Evolutionary conservation across 805 yeast genomes (phyloP).

Genomic region (Candida pseudofarinosa): DNA sequence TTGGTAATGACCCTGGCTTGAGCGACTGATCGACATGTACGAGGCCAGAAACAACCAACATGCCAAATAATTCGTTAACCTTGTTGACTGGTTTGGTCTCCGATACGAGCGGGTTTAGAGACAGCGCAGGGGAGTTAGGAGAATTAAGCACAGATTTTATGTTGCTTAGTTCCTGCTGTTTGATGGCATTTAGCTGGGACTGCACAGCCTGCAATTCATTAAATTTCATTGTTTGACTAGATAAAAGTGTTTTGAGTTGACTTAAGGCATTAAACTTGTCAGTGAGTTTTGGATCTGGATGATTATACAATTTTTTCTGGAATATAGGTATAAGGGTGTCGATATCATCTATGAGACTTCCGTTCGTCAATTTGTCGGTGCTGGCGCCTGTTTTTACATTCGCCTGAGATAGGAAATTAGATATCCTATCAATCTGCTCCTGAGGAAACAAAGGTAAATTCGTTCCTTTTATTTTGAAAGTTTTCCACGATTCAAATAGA

Average conservation of each 20-base stretch:
- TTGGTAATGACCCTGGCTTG: conserved; percentile 34
- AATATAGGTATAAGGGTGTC: conserved; percentile 40
- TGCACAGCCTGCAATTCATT: conserved; percentile 36
- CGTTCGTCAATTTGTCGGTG: conserved; percentile 15
- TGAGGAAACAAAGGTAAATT: conserved; percentile 68
- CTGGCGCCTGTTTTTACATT: conserved; percentile 5
- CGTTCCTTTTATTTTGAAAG: conserved; percentile 53
- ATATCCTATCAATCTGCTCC: conserved; percentile 68
- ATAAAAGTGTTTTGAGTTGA: conserved; percentile 40
- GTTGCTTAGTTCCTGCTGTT: conserved; percentile 24
- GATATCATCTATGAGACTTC: conserved; percentile 28
- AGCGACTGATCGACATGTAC: conserved; percentile 39
- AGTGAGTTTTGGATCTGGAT: conserved; percentile 37
- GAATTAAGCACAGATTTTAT: neutral
- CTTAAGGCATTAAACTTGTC: conserved; percentile 43
- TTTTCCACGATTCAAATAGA: conserved; percentile 86
- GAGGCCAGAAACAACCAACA: conserved; percentile 34
- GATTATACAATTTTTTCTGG: conserved; percentile 31
- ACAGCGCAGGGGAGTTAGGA: conserved; percentile 10
- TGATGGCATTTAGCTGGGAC: conserved; percentile 33
- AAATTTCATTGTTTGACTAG: conserved; percentile 30
- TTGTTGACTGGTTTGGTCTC: conserved; percentile 4
- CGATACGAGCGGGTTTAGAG: conserved; percentile 7
- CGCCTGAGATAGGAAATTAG: conserved; percentile 53
- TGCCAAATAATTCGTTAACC: conserved; percentile 30